A percentile compares a stretch with the other conserved stretches of the same genome.
phyloP scores from a whole-genome alignment of 2,329 filamentous ascomycete genomes.

The Alternaria consortialis region DNA sequence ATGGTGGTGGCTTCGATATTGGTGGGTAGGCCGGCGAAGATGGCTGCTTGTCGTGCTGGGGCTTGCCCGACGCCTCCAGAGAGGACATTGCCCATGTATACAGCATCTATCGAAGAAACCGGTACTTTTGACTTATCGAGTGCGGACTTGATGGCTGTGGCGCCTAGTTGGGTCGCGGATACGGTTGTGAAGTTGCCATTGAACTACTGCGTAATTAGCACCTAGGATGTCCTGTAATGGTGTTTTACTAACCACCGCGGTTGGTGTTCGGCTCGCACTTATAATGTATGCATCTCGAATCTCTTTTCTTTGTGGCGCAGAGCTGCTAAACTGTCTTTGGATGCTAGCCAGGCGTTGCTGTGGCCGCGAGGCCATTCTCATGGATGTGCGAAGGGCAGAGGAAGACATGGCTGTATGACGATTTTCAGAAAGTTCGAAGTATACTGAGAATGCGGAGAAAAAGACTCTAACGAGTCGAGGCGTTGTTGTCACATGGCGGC shows the following conservation, averaged over 20 bases:
- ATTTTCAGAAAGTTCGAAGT: neutral
- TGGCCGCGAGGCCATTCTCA: conserved; percentile 48
- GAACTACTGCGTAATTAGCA: conserved; percentile 68
- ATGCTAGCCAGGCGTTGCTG: conserved; percentile 50
- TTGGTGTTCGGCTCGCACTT: conserved; percentile 87
- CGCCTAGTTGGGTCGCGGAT: conserved; percentile 86
- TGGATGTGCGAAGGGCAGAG: conserved; percentile 42
- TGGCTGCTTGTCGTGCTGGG: conserved; percentile 87
- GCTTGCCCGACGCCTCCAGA: conserved; percentile 86
- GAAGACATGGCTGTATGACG: conserved; percentile 40
- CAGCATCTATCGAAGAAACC: conserved; percentile 80
- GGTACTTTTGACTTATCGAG: conserved; percentile 87
- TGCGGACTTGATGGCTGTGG: conserved; percentile 90
- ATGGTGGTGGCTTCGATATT: conserved; percentile 88
- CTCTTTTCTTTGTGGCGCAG: conserved; percentile 61
- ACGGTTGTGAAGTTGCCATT: conserved; percentile 89
- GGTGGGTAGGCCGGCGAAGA: conserved; percentile 86
- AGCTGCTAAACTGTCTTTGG: conserved; percentile 50
- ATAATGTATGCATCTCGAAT: conserved; percentile 94
- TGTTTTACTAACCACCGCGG: conserved; percentile 72
- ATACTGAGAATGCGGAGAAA: conserved; percentile 18
- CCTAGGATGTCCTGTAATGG: neutral
- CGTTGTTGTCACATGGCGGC: conserved; percentile 44
- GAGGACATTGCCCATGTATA: conserved; percentile 98
- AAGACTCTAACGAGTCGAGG: conserved; percentile 35